phyloP scores from a whole-genome alignment of 352 stramenopile species.

The Phytopythium chamaehyphon region DNA sequence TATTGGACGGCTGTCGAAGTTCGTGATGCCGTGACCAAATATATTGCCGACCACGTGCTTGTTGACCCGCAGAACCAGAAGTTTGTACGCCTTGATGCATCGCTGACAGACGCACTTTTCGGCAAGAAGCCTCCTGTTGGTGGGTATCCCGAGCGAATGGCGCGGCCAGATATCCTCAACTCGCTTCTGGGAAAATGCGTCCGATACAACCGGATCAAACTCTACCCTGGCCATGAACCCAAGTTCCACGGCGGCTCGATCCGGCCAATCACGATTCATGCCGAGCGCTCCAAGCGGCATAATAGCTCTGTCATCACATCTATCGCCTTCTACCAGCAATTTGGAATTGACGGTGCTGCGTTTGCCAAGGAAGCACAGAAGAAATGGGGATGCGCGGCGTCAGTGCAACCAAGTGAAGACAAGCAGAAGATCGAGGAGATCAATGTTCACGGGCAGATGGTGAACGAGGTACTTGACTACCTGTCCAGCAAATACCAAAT shows the following conservation, averaged over 20 bases:
- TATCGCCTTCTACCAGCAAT: slow-evolving; percentile 74
- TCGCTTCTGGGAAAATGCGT: slow-evolving; percentile 58
- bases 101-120: slow-evolving; percentile 69
- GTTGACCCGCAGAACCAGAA: slow-evolving; percentile 62
- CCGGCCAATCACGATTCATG: slow-evolving; percentile 60
- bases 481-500: slow-evolving; percentile 66
- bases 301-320: slow-evolving; percentile 65
- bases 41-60: slow-evolving; percentile 52
- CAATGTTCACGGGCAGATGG: slow-evolving; percentile 76
- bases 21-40: slow-evolving; percentile 53
- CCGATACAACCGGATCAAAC: slow-evolving; percentile 61
- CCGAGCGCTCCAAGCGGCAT: slow-evolving; percentile 65
- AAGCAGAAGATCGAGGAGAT: slow-evolving; percentile 74
- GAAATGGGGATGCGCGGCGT: slow-evolving; percentile 77
- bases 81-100: slow-evolving; percentile 57
- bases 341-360: slow-evolving; percentile 60
- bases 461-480: slow-evolving; percentile 69
- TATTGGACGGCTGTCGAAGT: slow-evolving; percentile 51
- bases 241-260: slow-evolving; percentile 56
- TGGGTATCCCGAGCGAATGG: slow-evolving; percentile 57
- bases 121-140: slow-evolving; percentile 53
- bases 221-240: slow-evolving; percentile 66
- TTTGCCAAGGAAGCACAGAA: slow-evolving; percentile 83
- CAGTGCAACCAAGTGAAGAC: slow-evolving; percentile 41
- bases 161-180: slow-evolving; percentile 48